These are phyloP conservation scores for Malbranchea zuffiana DNA, from an alignment of 2,329 filamentous ascomycete species.

Conservation along the genomic window DNA sequence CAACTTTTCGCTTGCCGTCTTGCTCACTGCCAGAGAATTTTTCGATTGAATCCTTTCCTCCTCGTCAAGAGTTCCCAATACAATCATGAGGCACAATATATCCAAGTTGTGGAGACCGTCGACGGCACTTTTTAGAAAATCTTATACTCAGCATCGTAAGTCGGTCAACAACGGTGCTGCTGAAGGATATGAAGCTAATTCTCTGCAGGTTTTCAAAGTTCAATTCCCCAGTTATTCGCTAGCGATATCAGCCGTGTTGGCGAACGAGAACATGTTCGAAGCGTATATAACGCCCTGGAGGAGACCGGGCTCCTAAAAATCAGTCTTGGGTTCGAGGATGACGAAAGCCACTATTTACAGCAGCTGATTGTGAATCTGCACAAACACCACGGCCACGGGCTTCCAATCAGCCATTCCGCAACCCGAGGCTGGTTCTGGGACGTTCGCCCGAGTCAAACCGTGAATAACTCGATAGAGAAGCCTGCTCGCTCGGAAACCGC, in stretches of 20 bases:
- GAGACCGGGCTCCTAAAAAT: slow-evolving; percentile 29
- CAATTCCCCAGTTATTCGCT: slow-evolving; percentile 2
- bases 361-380: slow-evolving; percentile 27
- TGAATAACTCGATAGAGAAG: slow-evolving; percentile 23
- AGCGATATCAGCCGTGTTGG: slow-evolving; percentile 4
- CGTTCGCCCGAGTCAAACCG: slow-evolving; percentile 24
- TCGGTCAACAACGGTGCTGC: too few relatives aligned
- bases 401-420: slow-evolving; percentile 35
- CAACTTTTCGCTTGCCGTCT: too few relatives aligned
- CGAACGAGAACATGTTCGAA: slow-evolving; percentile 7
- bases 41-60: too few relatives aligned
- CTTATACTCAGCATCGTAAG: too few relatives aligned
- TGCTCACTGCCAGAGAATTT: too few relatives aligned
- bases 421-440: slow-evolving; percentile 39
- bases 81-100: too few relatives aligned
- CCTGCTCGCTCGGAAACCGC: slow-evolving; percentile 36
- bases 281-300: slow-evolving; percentile 6
- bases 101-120: too few relatives aligned
- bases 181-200: too few relatives aligned
- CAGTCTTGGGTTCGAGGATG: slow-evolving; percentile 25
- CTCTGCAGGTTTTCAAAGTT: slow-evolving; percentile 3
- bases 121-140: too few relatives aligned
- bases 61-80: too few relatives aligned
- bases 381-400: slow-evolving; percentile 24
- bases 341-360: slow-evolving; percentile 27